Evolutionary conservation across 208 protist species (phyloP).

Genomic region (Trypanosoma scelopori): DNA sequence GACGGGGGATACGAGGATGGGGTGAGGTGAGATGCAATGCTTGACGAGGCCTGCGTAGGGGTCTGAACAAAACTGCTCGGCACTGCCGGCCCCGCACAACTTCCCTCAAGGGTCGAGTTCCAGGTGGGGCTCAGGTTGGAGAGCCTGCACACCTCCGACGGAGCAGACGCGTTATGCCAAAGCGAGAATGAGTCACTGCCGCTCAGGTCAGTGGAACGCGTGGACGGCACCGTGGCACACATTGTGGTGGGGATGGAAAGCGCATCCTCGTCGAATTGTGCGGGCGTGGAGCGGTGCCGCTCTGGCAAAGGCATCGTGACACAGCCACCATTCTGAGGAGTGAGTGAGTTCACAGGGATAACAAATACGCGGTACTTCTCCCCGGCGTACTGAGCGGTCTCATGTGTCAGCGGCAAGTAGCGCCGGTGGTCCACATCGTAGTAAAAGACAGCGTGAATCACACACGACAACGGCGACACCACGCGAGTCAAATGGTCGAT

Average conservation of each 20-base stretch:
- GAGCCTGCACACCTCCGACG: too few species aligned
- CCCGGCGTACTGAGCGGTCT: slow-evolving; percentile 34
- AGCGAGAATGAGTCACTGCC: background rate
- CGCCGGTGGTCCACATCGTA: slow-evolving; percentile 49
- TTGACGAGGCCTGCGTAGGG: too few species aligned
- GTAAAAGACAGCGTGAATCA: slow-evolving; percentile 42
- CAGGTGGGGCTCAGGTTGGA: too few species aligned
- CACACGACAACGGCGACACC: slow-evolving; percentile 15
- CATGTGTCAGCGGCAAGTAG: slow-evolving; percentile 39
- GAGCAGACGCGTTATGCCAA: background rate
- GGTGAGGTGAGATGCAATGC: too few species aligned
- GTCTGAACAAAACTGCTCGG: too few species aligned
- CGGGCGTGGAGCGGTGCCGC: background rate
- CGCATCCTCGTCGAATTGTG: background rate
- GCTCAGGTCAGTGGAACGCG: background rate
- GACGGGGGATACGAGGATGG: too few species aligned
- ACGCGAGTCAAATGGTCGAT: slow-evolving; percentile 1
- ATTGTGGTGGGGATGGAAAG: background rate
- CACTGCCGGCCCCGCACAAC: too few species aligned
- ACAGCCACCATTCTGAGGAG: background rate
- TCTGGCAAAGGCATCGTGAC: background rate
- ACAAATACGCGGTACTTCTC: slow-evolving; percentile 17
- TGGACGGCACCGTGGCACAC: background rate
- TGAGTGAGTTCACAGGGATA: background rate
- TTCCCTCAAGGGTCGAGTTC: too few species aligned